Base-by-base conservation (phyloP, 192 early-diverging fungal species). In the Coemansia sp. region DNA sequence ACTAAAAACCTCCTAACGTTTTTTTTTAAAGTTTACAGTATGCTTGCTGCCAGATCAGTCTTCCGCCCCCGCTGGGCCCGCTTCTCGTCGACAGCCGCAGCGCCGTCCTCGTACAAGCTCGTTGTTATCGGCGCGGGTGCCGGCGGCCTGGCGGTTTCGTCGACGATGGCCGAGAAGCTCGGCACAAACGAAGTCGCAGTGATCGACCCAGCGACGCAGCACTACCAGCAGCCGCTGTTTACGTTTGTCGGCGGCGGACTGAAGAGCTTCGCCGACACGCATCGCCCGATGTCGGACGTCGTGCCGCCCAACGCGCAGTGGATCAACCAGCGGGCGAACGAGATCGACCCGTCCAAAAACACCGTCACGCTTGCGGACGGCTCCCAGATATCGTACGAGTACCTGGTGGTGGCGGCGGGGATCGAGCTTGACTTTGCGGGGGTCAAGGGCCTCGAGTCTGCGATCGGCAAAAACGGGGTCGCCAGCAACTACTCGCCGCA, bases 201-300 rank as follows among this genome's bases (percentile, higher is more conserved):
- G 30, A 74, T 92, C 47, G 90, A 92, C 48, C 89, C 90, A 23
- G 84, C 90, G 0, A 62, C 60, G 40, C 75, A 72, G 3, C 89
- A 91, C 77, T 88, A 89, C 69, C 91, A 93, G 71, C 92, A 94
- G 83, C 92, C 92, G 30, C 64, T 94, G 49, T 94, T 91, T 83
- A 94, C 92, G 12, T 91, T 91, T 86, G 92, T 94, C 38, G 92
- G 92, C 33, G 88, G 78, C 50, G 92, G 92, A 18, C 69, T 94
- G 54, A 94, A 94, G 83, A 53, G 86, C 29, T 84, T 94, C 49
- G 64, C 55, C 3, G 88, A 91, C 44, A 86, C 89, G 16, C 65
- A 71, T 53, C 81, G 82, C 61, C 84, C 91, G 11, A 90, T 84
- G 65, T 74, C 65, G 35, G 82, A 84, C 6, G 79, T 94, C 10